A percentile compares a stretch with the other conserved stretches of the same genome.
phyloP scores from a whole-genome alignment of 192 early-diverging fungal species.

The Paraglomus brasilianum region DNA sequence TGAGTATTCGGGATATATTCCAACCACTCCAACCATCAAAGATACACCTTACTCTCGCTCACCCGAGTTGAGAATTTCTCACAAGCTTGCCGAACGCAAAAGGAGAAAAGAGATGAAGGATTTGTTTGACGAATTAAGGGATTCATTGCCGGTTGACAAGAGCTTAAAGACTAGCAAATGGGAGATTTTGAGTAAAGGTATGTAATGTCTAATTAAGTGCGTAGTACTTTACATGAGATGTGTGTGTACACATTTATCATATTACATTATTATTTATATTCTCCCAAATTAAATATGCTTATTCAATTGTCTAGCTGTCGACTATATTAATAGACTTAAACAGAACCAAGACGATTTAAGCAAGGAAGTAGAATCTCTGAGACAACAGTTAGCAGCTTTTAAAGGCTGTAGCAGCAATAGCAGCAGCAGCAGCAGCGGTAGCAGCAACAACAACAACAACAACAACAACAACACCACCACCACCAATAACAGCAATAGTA shows the following conservation, averaged over 20 bases:
- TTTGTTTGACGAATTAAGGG: constrained; percentile 82
- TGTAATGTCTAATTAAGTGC: constrained; percentile 36
- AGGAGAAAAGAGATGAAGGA: constrained; percentile 90
- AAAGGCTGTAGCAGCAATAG: constrained; percentile 32
- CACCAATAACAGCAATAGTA: too few relatives aligned
- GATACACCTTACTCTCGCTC: constrained; percentile 67
- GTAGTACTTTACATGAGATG: not conserved
- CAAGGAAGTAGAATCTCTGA: constrained; percentile 47
- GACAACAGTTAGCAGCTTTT: constrained; percentile 43
- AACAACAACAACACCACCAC: too few relatives aligned
- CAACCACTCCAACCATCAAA: constrained; percentile 2
- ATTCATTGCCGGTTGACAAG: constrained; percentile 74
- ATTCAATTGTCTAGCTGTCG: constrained; percentile 44
- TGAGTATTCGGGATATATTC: constrained; percentile 37
- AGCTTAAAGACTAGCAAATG: constrained; percentile 83
- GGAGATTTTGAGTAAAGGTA: constrained; percentile 88
- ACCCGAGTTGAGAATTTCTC: constrained; percentile 79
- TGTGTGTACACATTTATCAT: constrained; percentile 1
- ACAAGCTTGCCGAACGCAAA: constrained; percentile 86
- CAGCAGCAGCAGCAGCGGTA: too few relatives aligned
- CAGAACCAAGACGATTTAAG: constrained; percentile 48
- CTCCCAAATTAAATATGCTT: not conserved
- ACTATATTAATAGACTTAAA: constrained; percentile 52
- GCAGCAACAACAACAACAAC: too few relatives aligned
- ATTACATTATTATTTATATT: constrained; percentile 7